Conservation (phyloP, 78 protist genomes). For the Capsaspora owczarzaki region DNA sequence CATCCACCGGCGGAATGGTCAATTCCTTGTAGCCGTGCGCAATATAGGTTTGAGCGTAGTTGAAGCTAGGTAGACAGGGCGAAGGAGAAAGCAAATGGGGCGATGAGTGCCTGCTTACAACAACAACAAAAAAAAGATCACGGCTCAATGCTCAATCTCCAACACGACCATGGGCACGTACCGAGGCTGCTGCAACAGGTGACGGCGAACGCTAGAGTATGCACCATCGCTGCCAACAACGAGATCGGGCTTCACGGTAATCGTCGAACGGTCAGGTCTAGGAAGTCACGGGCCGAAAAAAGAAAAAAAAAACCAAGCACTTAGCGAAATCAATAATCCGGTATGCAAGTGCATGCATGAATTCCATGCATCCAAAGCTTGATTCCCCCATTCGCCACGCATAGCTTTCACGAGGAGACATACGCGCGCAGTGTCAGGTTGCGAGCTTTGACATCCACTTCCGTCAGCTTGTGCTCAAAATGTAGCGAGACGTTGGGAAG, state of each 20-base stretch:
- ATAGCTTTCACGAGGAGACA: background rate
- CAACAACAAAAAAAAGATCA: background rate
- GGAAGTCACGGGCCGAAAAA: background rate
- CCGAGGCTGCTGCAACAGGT: background rate
- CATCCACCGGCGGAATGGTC: constrained; percentile 51
- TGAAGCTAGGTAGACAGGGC: background rate
- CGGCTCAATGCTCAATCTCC: background rate
- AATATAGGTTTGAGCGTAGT: constrained; percentile 21
- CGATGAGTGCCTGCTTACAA: background rate
- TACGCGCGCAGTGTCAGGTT: background rate
- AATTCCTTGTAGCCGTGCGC: constrained; percentile 60
- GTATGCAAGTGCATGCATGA: too few relatives aligned
- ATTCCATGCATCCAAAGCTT: too few relatives aligned
- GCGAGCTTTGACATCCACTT: background rate
- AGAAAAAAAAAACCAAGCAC: background rate
- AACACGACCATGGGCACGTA: background rate
- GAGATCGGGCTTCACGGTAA: background rate
- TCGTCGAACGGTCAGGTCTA: background rate
- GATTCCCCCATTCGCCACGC: background rate
- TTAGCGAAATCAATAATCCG: background rate
- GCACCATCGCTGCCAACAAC: constrained; percentile 49
- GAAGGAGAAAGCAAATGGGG: background rate
- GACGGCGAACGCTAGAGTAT: constrained; percentile 13
- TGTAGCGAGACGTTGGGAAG: constrained; percentile 1
- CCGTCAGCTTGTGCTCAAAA: constrained; percentile 22